Base-by-base conservation (phyloP, 495 filamentous ascomycete species). In the Podospora anserina region DNA sequence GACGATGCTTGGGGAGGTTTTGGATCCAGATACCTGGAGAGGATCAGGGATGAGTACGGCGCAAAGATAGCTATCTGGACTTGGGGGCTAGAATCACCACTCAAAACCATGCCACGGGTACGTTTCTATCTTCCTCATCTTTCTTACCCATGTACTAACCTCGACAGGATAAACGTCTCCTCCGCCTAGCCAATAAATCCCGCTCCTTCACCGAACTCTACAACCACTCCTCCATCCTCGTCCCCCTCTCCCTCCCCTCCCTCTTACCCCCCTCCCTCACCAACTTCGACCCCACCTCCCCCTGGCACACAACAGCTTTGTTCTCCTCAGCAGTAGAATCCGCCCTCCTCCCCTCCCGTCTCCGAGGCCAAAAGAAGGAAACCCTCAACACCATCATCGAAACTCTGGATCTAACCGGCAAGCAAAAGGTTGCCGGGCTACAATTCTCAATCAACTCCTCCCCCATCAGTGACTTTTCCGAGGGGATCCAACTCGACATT, bases 1-100 rank as follows among this genome's bases (percentile, higher is more conserved):
- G 93, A 97, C 75, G 93, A 97, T 83, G 94, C 91, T 2, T 99
- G 95, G 96, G 93, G 91, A 66, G 93, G 94, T 0, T 97, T 97
- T 77, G 85, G 90, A 11, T 81, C 88, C 3, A 83, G 82, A 73
- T 97, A 96, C 80, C 73, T 96, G 19, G 92, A 97, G 73, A 82
- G 88, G 32, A 73, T 99, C 53, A 79, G 91, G 73, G 95, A 99
- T 75, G 96, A 98, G 75, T 94, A 92, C 77, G 91, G 92, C 13
- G 26, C 6, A 26, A 98, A 97, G 80, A 86, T 86, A 67, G 84
- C 85, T 44, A 84, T 97, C 39, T 95, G 91, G 89, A 86, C 93
- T 20, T 97, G 94, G 89, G 94, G 90, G 7, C 76, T 92, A 59
- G 90, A 95, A 32, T 32, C 30, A 32, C 30, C 30, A 4, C 30